phyloP scores from a whole-genome alignment of 192 early-diverging fungal species.

The Coemansia sp. region DNA sequence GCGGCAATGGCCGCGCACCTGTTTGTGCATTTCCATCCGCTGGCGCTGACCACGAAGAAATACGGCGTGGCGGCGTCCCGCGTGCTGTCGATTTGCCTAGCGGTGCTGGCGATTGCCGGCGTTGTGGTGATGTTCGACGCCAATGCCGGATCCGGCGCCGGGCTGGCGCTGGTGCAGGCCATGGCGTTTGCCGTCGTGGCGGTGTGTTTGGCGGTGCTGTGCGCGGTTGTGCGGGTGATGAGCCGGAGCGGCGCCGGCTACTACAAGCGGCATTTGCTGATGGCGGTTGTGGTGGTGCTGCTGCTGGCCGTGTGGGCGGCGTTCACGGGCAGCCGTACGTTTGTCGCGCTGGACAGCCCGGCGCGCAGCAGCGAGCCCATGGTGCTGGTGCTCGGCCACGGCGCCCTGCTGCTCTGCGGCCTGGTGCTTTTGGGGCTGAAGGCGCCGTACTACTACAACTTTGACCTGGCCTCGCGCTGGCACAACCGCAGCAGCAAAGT shows the following conservation, averaged over 20 bases:
- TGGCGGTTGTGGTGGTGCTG: not conserved
- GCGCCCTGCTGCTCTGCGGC: constrained; percentile 19
- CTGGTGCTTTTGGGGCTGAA: constrained; percentile 2
- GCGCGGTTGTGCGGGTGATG: not conserved
- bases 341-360: constrained; percentile 14
- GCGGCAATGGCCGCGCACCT: constrained; percentile 1
- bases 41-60: not conserved
- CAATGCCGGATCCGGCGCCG: not conserved
- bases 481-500: not conserved
- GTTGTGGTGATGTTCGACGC: constrained; percentile 19
- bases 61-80: constrained; percentile 2
- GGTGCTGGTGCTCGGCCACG: constrained; percentile 12
- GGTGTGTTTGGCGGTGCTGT: not conserved
- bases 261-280: constrained; percentile 14
- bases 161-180: constrained; percentile 15
- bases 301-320: constrained; percentile 23
- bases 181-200: constrained; percentile 5
- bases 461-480: constrained; percentile 29
- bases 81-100: constrained; percentile 7
- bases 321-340: constrained; percentile 11
- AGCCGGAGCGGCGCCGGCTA: not conserved
- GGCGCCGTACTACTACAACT: constrained; percentile 29
- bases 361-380: constrained; percentile 15
- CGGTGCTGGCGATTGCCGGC: constrained; percentile 4
- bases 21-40: constrained; percentile 17